phyloP scores from a whole-genome alignment of 139 green algal species.

The Chlorella sp. region DNA sequence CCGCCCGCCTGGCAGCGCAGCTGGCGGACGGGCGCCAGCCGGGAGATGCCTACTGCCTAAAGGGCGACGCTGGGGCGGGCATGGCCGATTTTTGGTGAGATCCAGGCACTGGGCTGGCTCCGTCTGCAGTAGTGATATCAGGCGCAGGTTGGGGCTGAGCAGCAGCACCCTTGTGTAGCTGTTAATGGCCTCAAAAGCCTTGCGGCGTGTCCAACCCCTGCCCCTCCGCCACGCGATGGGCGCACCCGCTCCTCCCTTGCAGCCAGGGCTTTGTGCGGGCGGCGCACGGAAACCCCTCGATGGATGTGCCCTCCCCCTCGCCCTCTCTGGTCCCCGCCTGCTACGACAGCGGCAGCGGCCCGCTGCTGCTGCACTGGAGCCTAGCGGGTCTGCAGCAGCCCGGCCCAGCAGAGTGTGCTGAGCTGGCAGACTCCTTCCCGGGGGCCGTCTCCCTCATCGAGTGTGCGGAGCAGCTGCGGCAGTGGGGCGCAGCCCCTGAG shows the following conservation, averaged over 20 bases:
- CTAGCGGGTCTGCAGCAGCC: constrained; percentile 9
- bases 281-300: not conserved
- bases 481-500: constrained; percentile 36
- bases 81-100: constrained; percentile 18
- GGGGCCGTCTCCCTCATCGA: constrained; percentile 45
- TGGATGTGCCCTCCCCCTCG: not conserved
- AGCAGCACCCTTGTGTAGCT: too few relatives aligned
- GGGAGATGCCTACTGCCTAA: constrained; percentile 30
- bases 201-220: too few relatives aligned
- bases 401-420: constrained; percentile 13
- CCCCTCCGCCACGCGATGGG: too few relatives aligned
- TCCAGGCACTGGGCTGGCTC: too few relatives aligned
- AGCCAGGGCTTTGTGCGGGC: constrained; percentile 35
- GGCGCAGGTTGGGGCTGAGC: too few relatives aligned
- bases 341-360: not conserved
- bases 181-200: too few relatives aligned
- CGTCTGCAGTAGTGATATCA: too few relatives aligned
- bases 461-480: constrained; percentile 42
- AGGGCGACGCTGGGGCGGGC: constrained; percentile 13
- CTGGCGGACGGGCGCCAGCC: not conserved
- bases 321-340: not conserved
- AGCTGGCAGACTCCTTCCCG: constrained; percentile 24
- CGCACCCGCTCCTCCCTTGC: not conserved
- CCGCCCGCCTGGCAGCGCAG: not conserved
- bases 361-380: constrained; percentile 27